These are phyloP conservation scores for Parafenestella ontariensis DNA, from an alignment of 2,329 filamentous ascomycete species.

Conservation along the genomic window DNA sequence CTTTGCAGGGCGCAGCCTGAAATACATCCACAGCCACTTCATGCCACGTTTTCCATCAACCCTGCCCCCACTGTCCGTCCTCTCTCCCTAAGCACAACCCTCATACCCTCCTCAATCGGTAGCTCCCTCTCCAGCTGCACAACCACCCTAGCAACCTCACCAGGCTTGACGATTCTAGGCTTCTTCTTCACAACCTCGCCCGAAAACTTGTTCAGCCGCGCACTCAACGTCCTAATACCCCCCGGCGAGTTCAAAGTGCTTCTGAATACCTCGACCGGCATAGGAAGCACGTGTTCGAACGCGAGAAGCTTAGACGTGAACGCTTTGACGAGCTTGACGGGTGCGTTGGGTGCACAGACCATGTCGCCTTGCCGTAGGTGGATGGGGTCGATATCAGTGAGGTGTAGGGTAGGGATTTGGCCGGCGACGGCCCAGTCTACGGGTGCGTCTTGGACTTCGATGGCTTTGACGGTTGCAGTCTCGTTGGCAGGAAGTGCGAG, in stretches of 20 bases:
- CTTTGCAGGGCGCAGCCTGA: no score
- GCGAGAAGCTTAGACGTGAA: conserved; percentile 87
- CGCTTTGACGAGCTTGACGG: conserved; percentile 73
- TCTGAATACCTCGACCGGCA: conserved; percentile 86
- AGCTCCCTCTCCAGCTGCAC: conserved; percentile 77
- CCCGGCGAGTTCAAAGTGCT: conserved; percentile 83
- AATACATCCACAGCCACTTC: neutral
- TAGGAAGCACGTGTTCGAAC: conserved; percentile 88
- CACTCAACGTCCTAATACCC: conserved; percentile 73
- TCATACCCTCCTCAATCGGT: conserved; percentile 79
- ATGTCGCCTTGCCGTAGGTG: conserved; percentile 83
- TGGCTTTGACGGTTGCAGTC: conserved; percentile 78
- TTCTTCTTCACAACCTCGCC: conserved; percentile 82
- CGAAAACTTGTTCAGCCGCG: conserved; percentile 78
- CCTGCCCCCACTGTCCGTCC: conserved; percentile 90
- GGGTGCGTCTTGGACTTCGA: conserved; percentile 76
- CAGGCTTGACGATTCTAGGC: conserved; percentile 83
- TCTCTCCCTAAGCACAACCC: conserved; percentile 79
- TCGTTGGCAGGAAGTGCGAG: conserved; percentile 82
- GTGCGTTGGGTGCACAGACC: conserved; percentile 72
- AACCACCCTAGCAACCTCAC: conserved; percentile 75
- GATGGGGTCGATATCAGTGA: conserved; percentile 82
- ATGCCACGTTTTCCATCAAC: conserved; percentile 67
- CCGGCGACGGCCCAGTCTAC: conserved; percentile 92
- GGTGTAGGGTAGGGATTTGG: conserved; percentile 84